These are phyloP conservation scores for Monilinia aucupariae DNA, from an alignment of 2,329 filamentous ascomycete species.

Conservation along the genomic window DNA sequence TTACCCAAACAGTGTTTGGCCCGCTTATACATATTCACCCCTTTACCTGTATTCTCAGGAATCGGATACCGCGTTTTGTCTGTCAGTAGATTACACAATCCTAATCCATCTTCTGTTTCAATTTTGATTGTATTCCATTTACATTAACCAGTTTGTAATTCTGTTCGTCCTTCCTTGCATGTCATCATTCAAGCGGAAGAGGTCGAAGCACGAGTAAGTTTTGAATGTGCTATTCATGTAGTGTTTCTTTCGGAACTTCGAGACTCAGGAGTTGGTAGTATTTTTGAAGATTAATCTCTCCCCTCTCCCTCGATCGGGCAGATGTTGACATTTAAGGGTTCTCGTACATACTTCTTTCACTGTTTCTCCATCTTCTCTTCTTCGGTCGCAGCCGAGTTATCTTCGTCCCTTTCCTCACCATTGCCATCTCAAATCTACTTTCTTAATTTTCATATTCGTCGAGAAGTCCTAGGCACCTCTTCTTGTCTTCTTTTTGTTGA, in stretches of 20 bases:
- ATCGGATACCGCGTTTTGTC: neutral
- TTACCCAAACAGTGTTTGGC: too few species aligned
- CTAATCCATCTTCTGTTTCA: rapidly evolving
- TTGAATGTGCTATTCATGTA: neutral
- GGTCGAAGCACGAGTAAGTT: neutral
- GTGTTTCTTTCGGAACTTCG: neutral
- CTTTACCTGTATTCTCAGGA: neutral
- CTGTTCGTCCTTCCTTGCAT: too few species aligned
- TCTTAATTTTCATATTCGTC: too few species aligned
- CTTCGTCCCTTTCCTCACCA: too few species aligned
- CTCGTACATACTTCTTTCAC: too few species aligned
- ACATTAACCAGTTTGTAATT: neutral
- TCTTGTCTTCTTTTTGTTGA: too few species aligned
- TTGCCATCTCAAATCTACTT: too few species aligned
- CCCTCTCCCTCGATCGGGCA: neutral
- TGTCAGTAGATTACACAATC: neutral
- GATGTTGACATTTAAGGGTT: too few species aligned
- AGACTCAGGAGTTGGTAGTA: neutral
- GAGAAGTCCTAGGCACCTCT: too few species aligned
- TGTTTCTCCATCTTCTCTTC: too few species aligned
- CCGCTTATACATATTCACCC: neutral
- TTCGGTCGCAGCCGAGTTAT: too few species aligned
- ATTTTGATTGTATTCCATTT: neutral
- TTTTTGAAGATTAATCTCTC: too few species aligned
- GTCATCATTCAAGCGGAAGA: neutral